A percentile compares a stretch with the other conserved stretches of the same genome.
Conservation (phyloP, 176 grass and related monocot genomes). For the Hsuehochloa calcarea region DNA sequence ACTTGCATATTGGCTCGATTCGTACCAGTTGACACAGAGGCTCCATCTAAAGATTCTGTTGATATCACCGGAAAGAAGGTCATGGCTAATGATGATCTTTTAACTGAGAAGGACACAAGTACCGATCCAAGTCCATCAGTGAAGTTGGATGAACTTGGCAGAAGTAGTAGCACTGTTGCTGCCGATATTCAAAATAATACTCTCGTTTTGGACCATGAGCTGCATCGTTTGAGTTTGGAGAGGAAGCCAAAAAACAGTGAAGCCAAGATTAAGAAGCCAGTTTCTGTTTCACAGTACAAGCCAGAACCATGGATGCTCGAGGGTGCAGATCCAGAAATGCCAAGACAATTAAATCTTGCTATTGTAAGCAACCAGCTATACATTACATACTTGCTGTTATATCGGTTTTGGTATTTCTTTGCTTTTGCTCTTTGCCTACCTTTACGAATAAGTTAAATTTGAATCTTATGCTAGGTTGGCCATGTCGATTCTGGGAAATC, state of each 20-base stretch:
- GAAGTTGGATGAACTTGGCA: slow-evolving; percentile 14
- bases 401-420: background rate
- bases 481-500: slow-evolving; percentile 97
- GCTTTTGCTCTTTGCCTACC: background rate
- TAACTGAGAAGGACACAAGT: slow-evolving; percentile 25
- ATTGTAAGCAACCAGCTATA: slow-evolving; percentile 52
- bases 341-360: slow-evolving; percentile 79
- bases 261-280: slow-evolving; percentile 45
- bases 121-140: slow-evolving; percentile 7
- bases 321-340: slow-evolving; percentile 41
- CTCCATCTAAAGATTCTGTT: slow-evolving; percentile 33
- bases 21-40: slow-evolving; percentile 37
- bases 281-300: slow-evolving; percentile 57
- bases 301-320: slow-evolving; percentile 83
- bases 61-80: slow-evolving; percentile 29
- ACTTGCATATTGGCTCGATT: slow-evolving; percentile 28
- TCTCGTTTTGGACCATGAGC: slow-evolving; percentile 41
- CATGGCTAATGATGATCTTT: slow-evolving; percentile 20
- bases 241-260: slow-evolving; percentile 45
- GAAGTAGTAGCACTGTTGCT: slow-evolving; percentile 24
- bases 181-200: slow-evolving; percentile 27
- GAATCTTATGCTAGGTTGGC: slow-evolving; percentile 62
- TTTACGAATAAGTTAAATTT: background rate
- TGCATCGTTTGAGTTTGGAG: slow-evolving; percentile 62
- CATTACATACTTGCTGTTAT: background rate